Base-by-base conservation (phyloP, 2,329 filamentous ascomycete species). In the Curvularia lunata region DNA sequence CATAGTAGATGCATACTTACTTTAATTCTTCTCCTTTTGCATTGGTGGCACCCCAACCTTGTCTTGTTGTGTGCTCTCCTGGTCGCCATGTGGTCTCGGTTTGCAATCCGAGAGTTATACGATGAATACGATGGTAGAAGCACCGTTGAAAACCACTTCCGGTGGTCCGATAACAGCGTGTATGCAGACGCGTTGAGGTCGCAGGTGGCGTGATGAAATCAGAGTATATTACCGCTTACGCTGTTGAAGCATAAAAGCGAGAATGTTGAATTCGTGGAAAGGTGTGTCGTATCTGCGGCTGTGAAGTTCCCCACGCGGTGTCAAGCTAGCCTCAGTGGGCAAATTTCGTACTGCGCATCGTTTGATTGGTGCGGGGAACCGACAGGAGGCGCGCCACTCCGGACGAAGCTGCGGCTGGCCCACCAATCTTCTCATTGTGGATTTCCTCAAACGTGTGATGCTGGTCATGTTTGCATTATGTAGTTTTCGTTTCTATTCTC, bases 1-100 rank as follows among this genome's bases (percentile, higher is more conserved):
- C 12, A 50, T 19, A 28, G 27, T 7, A 19, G 12, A 54, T 13
- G n/a, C 32, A 28, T 5, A 55, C 63, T 58, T 64, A 73, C 72
- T 65, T 76, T 76, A 48, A 76, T 74, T 45, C 74, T 65, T 64
- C 73, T 67, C 46, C 64, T 68, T 57, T 76, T 76, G 48, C 74
- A 76, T 43, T 74, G 68, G 28, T 65, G 65, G 40, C 74, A 76
- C 2, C 74, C 74, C 51, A 75, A 43, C 52, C 74, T 70, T 13
- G 74, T 72, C 56, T 76, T 76, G 59, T 71, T 75, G 47, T 76
- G 74, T 40, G 72, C 57, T 52, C 64, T 70, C 48, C 73, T 71
- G 8, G 72, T 75, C 23, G 69, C 60, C 69, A 72, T 72, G 37
- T 27, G 43, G 45, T 38, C 47, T 59, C 32, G 32, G n/a, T 13